Conservation (phyloP, 2,329 filamentous ascomycete species). For the Westerdykella ornata region DNA sequence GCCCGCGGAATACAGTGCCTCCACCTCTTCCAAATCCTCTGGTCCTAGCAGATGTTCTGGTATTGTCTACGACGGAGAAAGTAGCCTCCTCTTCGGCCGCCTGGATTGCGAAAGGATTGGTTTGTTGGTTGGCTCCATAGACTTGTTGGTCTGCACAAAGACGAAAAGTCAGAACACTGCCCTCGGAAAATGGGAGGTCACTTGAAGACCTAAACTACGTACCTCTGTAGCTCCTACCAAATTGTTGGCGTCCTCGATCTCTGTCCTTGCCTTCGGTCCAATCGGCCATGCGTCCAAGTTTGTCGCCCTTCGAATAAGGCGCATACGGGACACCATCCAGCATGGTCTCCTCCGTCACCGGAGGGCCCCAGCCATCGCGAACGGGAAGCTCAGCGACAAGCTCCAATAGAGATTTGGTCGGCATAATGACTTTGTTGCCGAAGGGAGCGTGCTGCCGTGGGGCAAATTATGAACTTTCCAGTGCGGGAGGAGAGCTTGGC, state of each 20-base stretch:
- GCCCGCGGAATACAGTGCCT: constrained; percentile 79
- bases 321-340: constrained; percentile 94
- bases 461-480: constrained; percentile 1
- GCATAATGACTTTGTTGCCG: constrained; percentile 33
- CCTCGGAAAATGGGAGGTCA: constrained; percentile 2
- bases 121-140: constrained; percentile 82
- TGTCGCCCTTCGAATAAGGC: constrained; percentile 97
- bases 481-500: background rate
- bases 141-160: constrained; percentile 74
- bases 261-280: constrained; percentile 88
- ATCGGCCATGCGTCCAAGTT: constrained; percentile 97
- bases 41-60: constrained; percentile 74
- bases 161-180: background rate
- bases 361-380: constrained; percentile 66
- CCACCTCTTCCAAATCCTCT: constrained; percentile 78
- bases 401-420: constrained; percentile 43
- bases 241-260: constrained; percentile 76
- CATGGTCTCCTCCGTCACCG: constrained; percentile 75
- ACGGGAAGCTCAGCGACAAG: constrained; percentile 44
- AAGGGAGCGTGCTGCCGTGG: background rate
- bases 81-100: constrained; percentile 90
- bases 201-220: background rate
- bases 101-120: constrained; percentile 75
- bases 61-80: constrained; percentile 97
- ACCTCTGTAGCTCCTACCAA: constrained; percentile 84